phyloP scores from a whole-genome alignment of 768 basidiomycete genomes.

The Lentinula guzmanii region DNA sequence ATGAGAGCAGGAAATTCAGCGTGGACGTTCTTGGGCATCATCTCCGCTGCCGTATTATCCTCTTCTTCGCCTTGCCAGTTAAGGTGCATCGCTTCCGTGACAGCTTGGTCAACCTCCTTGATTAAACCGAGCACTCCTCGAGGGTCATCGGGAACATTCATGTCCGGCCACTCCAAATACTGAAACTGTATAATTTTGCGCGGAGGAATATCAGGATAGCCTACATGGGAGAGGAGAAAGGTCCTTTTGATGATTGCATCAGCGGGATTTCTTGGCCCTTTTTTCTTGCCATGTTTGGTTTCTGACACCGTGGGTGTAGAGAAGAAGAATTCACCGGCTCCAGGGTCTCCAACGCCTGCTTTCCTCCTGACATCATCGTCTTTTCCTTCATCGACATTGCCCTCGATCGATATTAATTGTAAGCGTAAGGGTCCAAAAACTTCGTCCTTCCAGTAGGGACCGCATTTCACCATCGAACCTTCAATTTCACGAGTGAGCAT shows the following conservation, averaged over 20 bases:
- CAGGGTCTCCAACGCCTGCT: constrained; percentile 11
- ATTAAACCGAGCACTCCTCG: constrained; percentile 70
- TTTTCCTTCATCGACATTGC: constrained; percentile 12
- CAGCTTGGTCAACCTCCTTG: constrained; percentile 53
- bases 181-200: constrained; percentile 83
- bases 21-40: neutral
- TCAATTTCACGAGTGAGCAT: constrained; percentile 96
- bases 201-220: constrained; percentile 51
- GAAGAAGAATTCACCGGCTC: constrained; percentile 29
- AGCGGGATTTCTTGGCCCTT: neutral
- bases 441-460: constrained; percentile 76
- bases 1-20: neutral
- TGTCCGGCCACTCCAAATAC: constrained; percentile 94
- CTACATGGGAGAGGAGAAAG: constrained; percentile 62
- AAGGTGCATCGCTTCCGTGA: constrained; percentile 20
- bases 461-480: constrained; percentile 85
- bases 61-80: constrained; percentile 1
- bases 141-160: constrained; percentile 89
- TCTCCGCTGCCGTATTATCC: neutral
- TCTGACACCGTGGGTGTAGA: constrained; percentile 10
- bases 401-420: constrained; percentile 23
- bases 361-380: constrained; percentile 13
- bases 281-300: neutral
- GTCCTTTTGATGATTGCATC: constrained; percentile 44
- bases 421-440: constrained; percentile 70